Evolutionary conservation across 164 flowering plant species (phyloP).

Genomic region (Nymphaea colorata): DNA sequence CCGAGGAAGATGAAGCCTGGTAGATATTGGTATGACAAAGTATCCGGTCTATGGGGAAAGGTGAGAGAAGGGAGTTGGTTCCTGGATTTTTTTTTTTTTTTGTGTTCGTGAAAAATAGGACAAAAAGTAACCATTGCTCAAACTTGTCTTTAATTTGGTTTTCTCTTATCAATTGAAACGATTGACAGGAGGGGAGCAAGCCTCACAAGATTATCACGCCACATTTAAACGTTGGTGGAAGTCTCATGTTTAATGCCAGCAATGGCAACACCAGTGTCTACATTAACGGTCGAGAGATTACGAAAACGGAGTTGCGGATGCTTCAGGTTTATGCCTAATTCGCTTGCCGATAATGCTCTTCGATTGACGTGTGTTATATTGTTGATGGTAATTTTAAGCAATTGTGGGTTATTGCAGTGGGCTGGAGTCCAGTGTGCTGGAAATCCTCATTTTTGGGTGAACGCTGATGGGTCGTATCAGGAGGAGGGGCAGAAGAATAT

Average conservation of each 20-base stretch:
- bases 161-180: not conserved
- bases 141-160: no score
- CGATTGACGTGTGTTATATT: not conserved
- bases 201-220: conserved; percentile 75
- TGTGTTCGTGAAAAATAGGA: not conserved
- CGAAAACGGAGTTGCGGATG: conserved; percentile 80
- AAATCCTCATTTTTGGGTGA: conserved; percentile 92
- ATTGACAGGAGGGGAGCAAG: conserved; percentile 81
- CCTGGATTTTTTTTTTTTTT: not conserved
- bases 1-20: conserved; percentile 92
- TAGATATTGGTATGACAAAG: conserved; percentile 96
- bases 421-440: conserved; percentile 98
- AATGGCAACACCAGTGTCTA: conserved; percentile 80
- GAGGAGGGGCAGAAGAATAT: conserved; percentile 95
- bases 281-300: conserved; percentile 89
- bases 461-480: conserved; percentile 89
- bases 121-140: not conserved
- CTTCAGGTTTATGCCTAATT: conserved; percentile 46
- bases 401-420: conserved; percentile 33
- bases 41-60: conserved; percentile 99
- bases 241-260: conserved; percentile 65
- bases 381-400: not conserved
- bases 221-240: conserved; percentile 76
- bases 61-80: conserved; percentile 22
- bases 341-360: not conserved